phyloP scores from a whole-genome alignment of 495 filamentous ascomycete species.

The Xylaria nigripes region DNA sequence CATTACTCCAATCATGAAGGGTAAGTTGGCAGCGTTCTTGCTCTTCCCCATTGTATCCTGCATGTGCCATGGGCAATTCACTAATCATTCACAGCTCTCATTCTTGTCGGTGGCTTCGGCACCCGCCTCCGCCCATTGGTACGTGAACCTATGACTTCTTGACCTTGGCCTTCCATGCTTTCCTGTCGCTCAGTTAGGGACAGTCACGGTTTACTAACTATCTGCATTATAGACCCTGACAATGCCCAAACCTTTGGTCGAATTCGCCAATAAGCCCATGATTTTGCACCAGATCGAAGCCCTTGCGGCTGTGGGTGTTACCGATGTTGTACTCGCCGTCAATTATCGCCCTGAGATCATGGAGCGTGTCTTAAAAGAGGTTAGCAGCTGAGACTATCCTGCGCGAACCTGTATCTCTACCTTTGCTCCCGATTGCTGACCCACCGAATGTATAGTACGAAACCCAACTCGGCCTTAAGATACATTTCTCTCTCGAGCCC shows the following conservation, averaged over 20 bases:
- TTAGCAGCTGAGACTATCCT: conserved; percentile 23
- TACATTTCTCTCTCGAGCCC: conserved; percentile 92
- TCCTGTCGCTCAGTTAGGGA: background rate
- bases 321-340: conserved; percentile 94
- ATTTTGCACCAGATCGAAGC: conserved; percentile 97
- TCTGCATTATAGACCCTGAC: conserved; percentile 67
- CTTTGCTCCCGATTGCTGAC: conserved; percentile 7
- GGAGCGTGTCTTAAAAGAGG: conserved; percentile 53
- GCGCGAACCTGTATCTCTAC: conserved; percentile 5
- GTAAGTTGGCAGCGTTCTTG: conserved; percentile 19
- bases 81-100: conserved; percentile 64
- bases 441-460: conserved; percentile 58
- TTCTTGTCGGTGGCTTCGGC: conserved; percentile 98
- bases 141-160: conserved; percentile 36
- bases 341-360: conserved; percentile 99
- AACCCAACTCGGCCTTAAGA: conserved; percentile 80
- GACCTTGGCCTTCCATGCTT: background rate
- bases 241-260: conserved; percentile 92
- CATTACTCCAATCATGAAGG: conserved; percentile 34
- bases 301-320: conserved; percentile 89
- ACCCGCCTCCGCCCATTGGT: conserved; percentile 96
- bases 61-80: background rate
- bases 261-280: conserved; percentile 98
- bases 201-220: conserved; percentile 21
- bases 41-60: background rate